These are phyloP conservation scores for Earliella scabrosa DNA, from an alignment of 1,284 basidiomycete species.

Conservation along the genomic window DNA sequence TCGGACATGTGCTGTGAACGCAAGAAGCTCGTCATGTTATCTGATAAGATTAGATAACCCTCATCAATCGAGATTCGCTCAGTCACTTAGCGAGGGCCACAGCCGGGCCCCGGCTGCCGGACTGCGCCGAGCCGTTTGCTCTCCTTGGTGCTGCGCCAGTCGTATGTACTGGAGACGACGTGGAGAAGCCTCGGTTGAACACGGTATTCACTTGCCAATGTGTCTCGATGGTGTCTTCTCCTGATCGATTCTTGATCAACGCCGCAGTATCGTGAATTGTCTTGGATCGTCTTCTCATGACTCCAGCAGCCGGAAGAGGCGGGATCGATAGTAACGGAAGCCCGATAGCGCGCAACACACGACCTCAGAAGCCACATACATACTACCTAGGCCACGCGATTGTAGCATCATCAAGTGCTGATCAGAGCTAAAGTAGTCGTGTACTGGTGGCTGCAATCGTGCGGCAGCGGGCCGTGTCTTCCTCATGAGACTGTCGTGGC, in stretches of 20 bases:
- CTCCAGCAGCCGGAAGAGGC: neutral
- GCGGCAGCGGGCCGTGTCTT: neutral
- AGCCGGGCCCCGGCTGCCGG: too few relatives aligned
- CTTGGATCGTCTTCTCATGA: neutral
- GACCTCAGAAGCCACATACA: neutral
- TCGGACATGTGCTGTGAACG: slow-evolving; percentile 1
- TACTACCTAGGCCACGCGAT: slow-evolving; percentile 3
- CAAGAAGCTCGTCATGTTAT: slow-evolving; percentile 8
- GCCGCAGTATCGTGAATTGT: neutral
- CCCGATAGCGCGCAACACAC: slow-evolving; percentile 2
- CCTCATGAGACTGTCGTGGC: neutral
- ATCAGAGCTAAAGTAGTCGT: slow-evolving; percentile 6
- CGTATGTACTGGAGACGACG: neutral
- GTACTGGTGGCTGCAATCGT: neutral
- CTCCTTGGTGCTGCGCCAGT: too few relatives aligned
- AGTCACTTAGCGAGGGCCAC: too few relatives aligned
- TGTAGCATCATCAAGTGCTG: slow-evolving; percentile 2
- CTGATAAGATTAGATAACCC: slow-evolving; percentile 27
- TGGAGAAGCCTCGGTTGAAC: neutral
- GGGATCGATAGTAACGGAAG: slow-evolving; percentile 1
- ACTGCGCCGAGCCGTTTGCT: too few relatives aligned
- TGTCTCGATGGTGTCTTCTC: neutral
- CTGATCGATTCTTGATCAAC: neutral
- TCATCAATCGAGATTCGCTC: neutral
- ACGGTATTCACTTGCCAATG: neutral